Evolutionary conservation across 1,139 yeast genomes (phyloP).

Genomic region (Hyphopichia fennica): DNA sequence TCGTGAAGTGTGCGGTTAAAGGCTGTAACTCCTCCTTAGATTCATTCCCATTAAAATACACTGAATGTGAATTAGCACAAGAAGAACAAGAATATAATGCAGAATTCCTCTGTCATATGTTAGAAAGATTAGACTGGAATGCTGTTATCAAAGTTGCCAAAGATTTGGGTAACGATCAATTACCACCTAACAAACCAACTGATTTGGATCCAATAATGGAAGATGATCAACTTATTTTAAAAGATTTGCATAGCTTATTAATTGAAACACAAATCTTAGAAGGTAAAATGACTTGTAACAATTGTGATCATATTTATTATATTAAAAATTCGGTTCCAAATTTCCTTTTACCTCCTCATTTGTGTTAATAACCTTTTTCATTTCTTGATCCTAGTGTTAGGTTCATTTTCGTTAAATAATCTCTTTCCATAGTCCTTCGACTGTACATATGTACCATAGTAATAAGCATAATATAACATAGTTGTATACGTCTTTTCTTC

Average conservation of each 20-base stretch:
- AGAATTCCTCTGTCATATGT: conserved; percentile 72
- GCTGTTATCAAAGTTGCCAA: conserved; percentile 76
- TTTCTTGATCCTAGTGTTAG: background rate
- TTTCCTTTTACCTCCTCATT: conserved; percentile 90
- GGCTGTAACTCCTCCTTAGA: conserved; percentile 71
- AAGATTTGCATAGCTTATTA: conserved; percentile 74
- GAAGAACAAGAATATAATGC: conserved; percentile 84
- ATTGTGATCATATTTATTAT: conserved; percentile 84
- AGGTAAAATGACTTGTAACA: conserved; percentile 86
- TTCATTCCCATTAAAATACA: conserved; percentile 77
- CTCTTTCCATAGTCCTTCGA: background rate
- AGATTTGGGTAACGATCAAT: conserved; percentile 67
- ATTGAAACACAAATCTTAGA: conserved; percentile 83
- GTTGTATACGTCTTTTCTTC: too few species aligned
- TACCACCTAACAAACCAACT: conserved; percentile 70
- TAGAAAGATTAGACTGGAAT: conserved; percentile 85
- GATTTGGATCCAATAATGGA: conserved; percentile 51
- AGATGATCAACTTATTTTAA: conserved; percentile 63
- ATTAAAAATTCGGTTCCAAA: conserved; percentile 94
- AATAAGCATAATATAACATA: background rate
- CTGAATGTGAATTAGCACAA: conserved; percentile 70
- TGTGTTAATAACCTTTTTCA: conserved; percentile 22
- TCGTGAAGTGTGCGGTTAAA: conserved; percentile 90
- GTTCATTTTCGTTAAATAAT: background rate
- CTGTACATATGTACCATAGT: background rate